phyloP scores from a whole-genome alignment of 805 yeast genomes.

The Candida loeiensis region DNA sequence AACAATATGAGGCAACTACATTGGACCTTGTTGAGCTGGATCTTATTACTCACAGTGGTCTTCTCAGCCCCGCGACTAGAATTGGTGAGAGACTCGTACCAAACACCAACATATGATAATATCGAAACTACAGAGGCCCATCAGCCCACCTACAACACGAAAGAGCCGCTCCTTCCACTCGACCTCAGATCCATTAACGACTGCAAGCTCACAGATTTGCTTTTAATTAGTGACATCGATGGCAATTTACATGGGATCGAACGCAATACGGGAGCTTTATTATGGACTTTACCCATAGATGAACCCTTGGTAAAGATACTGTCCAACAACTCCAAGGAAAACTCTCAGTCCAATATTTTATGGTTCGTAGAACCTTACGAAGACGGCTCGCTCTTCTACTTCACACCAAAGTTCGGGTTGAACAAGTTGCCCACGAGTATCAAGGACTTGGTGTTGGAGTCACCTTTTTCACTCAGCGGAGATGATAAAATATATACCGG shows the following conservation, averaged over 20 bases:
- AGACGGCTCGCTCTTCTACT: slow-evolving; percentile 80
- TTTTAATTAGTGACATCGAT: slow-evolving; percentile 77
- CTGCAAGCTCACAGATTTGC: slow-evolving; percentile 51
- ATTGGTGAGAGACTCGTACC: slow-evolving; percentile 11
- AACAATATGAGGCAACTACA: slow-evolving; percentile 4
- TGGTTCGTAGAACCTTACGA: slow-evolving; percentile 92
- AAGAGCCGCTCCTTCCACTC: slow-evolving; percentile 28
- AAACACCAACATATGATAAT: slow-evolving; percentile 5
- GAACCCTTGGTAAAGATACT: slow-evolving; percentile 55
- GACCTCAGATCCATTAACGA: slow-evolving; percentile 40
- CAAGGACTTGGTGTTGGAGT: slow-evolving; percentile 68
- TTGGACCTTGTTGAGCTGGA: slow-evolving; percentile 4
- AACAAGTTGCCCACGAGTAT: slow-evolving; percentile 81
- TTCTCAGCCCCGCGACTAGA: slow-evolving; percentile 21
- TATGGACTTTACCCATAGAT: slow-evolving; percentile 73
- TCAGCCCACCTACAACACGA: slow-evolving; percentile 5
- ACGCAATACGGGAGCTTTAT: slow-evolving; percentile 65
- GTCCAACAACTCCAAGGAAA: slow-evolving; percentile 20
- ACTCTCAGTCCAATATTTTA: slow-evolving; percentile 33
- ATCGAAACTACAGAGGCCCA: slow-evolving; percentile 3
- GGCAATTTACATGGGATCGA: slow-evolving; percentile 82
- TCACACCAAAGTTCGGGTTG: slow-evolving; percentile 69
- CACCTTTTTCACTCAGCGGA: slow-evolving; percentile 76
- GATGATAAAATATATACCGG: slow-evolving; percentile 90
- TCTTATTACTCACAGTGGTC: slow-evolving; percentile 9